These are phyloP conservation scores for Scytalidium sp. DNA, from an alignment of 2,329 filamentous ascomycete species.

Conservation along the genomic window DNA sequence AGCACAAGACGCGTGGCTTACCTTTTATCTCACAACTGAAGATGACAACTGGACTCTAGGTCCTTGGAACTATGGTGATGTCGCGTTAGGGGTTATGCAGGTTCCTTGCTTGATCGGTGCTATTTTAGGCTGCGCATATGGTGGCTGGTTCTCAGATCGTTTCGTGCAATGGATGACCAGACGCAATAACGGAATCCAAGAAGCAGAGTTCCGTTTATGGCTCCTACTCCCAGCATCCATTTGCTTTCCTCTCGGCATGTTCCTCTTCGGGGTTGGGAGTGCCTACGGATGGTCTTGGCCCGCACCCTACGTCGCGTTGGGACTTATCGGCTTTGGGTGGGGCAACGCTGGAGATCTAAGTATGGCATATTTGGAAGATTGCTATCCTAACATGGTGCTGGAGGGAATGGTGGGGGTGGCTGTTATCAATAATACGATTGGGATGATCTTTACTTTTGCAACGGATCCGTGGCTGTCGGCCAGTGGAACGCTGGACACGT, in stretches of 20 bases:
- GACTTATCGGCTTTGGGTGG: slow-evolving; percentile 54
- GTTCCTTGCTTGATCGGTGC: slow-evolving; percentile 50
- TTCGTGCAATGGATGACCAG: slow-evolving; percentile 43
- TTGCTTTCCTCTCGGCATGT: slow-evolving; percentile 28
- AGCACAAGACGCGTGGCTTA: slow-evolving; percentile 52
- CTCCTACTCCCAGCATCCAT: slow-evolving; percentile 18
- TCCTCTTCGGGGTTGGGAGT: slow-evolving; percentile 33
- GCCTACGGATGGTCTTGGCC: slow-evolving; percentile 47
- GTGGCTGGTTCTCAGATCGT: slow-evolving; percentile 51
- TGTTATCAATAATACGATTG: slow-evolving; percentile 53
- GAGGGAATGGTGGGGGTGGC: slow-evolving; percentile 55
- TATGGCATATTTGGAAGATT: slow-evolving; percentile 49
- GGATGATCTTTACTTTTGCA: slow-evolving; percentile 50
- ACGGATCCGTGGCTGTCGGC: slow-evolving; percentile 44
- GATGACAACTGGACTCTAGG: slow-evolving; percentile 49
- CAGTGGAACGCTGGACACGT: slow-evolving; percentile 40
- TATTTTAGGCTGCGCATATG: slow-evolving; percentile 51
- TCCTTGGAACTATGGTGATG: slow-evolving; percentile 52
- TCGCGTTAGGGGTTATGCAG: slow-evolving; percentile 53
- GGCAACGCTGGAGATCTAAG: slow-evolving; percentile 52
- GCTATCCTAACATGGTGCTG: slow-evolving; percentile 50
- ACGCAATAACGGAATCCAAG: slow-evolving; percentile 23
- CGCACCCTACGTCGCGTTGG: slow-evolving; percentile 48
- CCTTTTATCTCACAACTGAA: slow-evolving; percentile 53
- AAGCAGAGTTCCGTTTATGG: slow-evolving; percentile 31